These are phyloP conservation scores for Trichoderma orchidacearum DNA, from an alignment of 495 filamentous ascomycete genomes.

Conservation along the genomic window DNA sequence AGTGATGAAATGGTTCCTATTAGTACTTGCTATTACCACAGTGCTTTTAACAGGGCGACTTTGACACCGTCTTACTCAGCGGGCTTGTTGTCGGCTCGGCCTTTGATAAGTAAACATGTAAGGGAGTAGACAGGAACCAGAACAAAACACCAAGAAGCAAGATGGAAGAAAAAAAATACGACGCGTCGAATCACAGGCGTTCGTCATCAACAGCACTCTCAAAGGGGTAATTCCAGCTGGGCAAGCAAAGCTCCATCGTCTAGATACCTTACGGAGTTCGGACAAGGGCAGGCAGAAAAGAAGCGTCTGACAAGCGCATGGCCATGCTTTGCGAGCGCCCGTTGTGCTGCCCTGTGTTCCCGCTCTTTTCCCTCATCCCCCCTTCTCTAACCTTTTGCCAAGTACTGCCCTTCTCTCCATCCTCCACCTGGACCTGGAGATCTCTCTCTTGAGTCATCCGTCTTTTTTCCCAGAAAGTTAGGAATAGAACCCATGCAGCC, in stretches of 20 bases:
- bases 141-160: too few species aligned
- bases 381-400: background rate
- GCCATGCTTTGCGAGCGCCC: background rate
- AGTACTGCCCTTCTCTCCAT: background rate
- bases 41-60: too few species aligned
- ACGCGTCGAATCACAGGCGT: background rate
- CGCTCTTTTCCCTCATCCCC: background rate
- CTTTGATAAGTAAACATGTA: too few species aligned
- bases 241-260: too few species aligned
- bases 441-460: background rate
- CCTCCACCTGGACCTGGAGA: background rate
- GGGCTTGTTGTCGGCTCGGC: too few species aligned
- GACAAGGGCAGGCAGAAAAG: background rate
- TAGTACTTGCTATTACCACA: too few species aligned
- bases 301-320: background rate
- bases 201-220: background rate
- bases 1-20: too few species aligned
- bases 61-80: too few species aligned
- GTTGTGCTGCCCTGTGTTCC: background rate
- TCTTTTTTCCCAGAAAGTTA: too few species aligned
- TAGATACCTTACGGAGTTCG: background rate
- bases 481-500: conserved; percentile 1
- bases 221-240: background rate
- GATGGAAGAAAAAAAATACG: background rate
- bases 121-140: too few species aligned